These are phyloP conservation scores for Pleomassaria siparia DNA, from an alignment of 2,329 filamentous ascomycete genomes.

Conservation along the genomic window DNA sequence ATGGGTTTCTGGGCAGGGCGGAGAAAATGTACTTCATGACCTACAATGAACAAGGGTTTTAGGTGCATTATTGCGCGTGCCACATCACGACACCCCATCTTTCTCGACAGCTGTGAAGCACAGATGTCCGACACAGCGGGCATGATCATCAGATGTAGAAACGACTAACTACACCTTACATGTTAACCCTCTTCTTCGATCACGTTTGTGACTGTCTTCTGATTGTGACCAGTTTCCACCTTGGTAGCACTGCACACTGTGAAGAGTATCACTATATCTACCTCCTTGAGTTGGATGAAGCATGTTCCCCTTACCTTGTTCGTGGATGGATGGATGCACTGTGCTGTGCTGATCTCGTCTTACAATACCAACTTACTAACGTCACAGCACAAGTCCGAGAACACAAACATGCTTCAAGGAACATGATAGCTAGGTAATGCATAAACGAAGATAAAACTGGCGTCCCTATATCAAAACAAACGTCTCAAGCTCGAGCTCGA, in stretches of 20 bases:
- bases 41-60: constrained; percentile 43
- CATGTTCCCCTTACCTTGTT: too few species aligned
- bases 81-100: constrained; percentile 4
- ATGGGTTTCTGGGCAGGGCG: constrained; percentile 41
- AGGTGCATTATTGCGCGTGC: constrained; percentile 35
- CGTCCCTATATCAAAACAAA: background rate
- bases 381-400: too few species aligned
- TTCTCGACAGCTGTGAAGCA: constrained; percentile 34
- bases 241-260: too few species aligned
- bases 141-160: constrained; percentile 8
- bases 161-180: constrained; percentile 2
- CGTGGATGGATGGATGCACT: too few species aligned
- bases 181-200: background rate
- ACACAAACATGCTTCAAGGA: too few species aligned
- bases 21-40: constrained; percentile 44
- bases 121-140: constrained; percentile 24
- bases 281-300: too few species aligned
- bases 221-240: too few species aligned
- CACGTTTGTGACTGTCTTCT: background rate
- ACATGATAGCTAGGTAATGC: too few species aligned
- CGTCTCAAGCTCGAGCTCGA: too few species aligned
- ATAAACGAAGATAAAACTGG: background rate
- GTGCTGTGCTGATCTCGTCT: too few species aligned
- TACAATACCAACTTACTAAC: too few species aligned
- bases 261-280: too few species aligned